Evolutionary conservation across 1,284 basidiomycete genomes (phyloP), one percentile per base, ranked within the genome.

Genomic region (Fomes fomentarius): DNA sequence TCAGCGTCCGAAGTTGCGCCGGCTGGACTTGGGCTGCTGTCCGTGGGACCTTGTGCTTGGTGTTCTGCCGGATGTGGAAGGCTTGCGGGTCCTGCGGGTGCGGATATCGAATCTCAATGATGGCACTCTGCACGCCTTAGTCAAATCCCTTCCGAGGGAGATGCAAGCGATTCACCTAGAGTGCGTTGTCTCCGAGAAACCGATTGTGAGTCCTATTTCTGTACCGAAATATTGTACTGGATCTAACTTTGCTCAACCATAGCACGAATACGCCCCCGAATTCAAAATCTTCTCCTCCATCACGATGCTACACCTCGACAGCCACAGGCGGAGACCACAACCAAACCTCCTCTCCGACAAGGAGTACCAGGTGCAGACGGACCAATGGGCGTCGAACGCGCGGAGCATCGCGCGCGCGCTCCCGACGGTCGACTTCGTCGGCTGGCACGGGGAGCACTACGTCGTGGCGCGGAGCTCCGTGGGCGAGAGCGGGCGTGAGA

Each of bases 401-500:
- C 71, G 78, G 17, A 74, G 73, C 57, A 74, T 86, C 50, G 83
- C 84, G 0, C 64, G 67, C 7, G 65, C 66, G 22, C 58, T 87
- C 1, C 80, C 78, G 1, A 76, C 76, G 17, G 61, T 87, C 37
- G 84, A 87, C 67, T 87, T 85, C 58, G 66, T 87, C 1, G 84
- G 84, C 11, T 87, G 84, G 84, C 82, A 86, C 66, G 82, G 83
- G 26, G 84, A 87, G 66, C 83, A 85, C 67, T 85, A 83, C 64
- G 83, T 83, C 54, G 79, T 87, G 46, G 80, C 81, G 40, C 74
- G 43, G 37, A 33, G 37, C 34, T 17, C 9, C 39, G 31, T 17
- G 26, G 47, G 28, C 38, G 40, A 28, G 22, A 34, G 38, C 39
- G 57, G 28, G 33, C 28, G 33, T 11, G 47, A 48, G 40, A 50